These are phyloP conservation scores for Iberis amara DNA, from an alignment of 441 rosid species.

Conservation along the genomic window DNA sequence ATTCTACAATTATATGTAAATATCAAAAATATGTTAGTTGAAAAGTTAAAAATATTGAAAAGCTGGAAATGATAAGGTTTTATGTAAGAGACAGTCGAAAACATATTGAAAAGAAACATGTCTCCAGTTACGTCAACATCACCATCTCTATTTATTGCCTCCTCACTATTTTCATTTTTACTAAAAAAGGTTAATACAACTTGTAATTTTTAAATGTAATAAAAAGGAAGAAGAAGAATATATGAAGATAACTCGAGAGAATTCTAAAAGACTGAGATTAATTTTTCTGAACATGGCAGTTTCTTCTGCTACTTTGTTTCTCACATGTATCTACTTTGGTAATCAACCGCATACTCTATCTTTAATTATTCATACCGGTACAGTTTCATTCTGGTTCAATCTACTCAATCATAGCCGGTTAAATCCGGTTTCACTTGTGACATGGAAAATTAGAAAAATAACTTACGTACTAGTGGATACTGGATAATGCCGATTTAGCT, in stretches of 20 bases:
- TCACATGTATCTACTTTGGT: constrained; percentile 25
- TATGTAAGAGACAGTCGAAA: constrained; percentile 19
- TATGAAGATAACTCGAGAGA: constrained; percentile 16
- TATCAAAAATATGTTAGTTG: constrained; percentile 8
- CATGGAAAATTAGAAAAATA: too few relatives aligned
- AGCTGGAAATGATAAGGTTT: constrained; percentile 24
- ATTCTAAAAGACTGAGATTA: constrained; percentile 11
- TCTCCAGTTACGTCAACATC: constrained; percentile 26
- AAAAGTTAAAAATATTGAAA: constrained; percentile 26
- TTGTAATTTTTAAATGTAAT: background rate
- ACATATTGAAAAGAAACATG: constrained; percentile 23
- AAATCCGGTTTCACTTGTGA: too few relatives aligned
- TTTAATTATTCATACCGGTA: background rate
- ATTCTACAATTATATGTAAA: background rate
- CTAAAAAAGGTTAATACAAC: constrained; percentile 15
- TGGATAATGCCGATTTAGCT: too few relatives aligned
- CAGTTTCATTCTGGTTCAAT: too few relatives aligned
- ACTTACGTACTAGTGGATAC: too few relatives aligned
- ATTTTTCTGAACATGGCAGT: constrained; percentile 27
- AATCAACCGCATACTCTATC: background rate
- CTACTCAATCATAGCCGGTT: too few relatives aligned
- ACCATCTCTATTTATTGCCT: constrained; percentile 27
- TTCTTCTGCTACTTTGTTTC: constrained; percentile 20
- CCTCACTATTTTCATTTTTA: constrained; percentile 3
- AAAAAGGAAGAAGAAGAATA: background rate